Evolutionary conservation across 176 grass and related monocot species (phyloP).

Genomic region (Oryza brachyantha): DNA sequence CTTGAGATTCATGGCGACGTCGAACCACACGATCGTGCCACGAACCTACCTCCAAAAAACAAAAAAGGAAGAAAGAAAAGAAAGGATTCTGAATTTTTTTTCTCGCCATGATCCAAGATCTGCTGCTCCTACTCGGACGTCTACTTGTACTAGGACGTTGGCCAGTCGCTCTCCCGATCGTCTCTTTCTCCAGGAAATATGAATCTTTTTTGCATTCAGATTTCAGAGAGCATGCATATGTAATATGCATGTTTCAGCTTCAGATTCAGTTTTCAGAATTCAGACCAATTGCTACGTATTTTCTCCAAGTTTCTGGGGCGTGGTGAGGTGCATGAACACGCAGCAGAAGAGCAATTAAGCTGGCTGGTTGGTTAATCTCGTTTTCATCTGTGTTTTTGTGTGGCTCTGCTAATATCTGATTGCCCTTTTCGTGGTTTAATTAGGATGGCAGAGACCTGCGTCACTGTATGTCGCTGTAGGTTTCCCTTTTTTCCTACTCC

Average conservation of each 20-base stretch:
- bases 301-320: background rate
- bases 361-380: background rate
- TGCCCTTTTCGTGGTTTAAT: background rate
- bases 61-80: too few species aligned
- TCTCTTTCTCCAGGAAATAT: background rate
- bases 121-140: background rate
- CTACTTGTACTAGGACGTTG: background rate
- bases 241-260: background rate
- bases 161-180: background rate
- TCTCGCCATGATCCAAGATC: background rate
- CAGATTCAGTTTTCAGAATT: too few species aligned
- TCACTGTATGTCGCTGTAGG: background rate
- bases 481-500: background rate
- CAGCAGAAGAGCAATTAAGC: background rate
- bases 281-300: background rate
- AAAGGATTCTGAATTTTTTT: too few species aligned
- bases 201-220: background rate
- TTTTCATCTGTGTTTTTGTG: background rate
- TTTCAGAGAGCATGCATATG: background rate
- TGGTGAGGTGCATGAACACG: background rate
- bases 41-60: slow-evolving; percentile 12
- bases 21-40: background rate
- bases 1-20: background rate
- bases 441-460: background rate
- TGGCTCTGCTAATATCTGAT: background rate